A percentile compares a stretch with the other conserved stretches of the same genome.
phyloP scores from a whole-genome alignment of 2,329 filamentous ascomycete genomes.

The Nigrospora oryzae region DNA sequence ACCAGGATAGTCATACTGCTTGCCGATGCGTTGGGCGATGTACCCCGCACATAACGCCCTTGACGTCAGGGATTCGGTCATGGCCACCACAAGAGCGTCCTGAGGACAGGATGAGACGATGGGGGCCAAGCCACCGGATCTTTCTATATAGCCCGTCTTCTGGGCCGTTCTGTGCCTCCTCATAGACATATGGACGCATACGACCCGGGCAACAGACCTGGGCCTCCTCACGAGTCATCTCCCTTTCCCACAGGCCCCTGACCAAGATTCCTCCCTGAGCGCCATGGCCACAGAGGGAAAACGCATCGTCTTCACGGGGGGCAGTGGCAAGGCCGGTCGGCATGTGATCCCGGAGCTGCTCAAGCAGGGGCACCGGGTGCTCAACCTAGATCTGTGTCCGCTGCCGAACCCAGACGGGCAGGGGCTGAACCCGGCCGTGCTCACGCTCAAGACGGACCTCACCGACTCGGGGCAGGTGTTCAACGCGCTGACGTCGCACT shows the following conservation, averaged over 20 bases:
- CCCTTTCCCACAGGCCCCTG: background rate
- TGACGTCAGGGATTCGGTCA: background rate
- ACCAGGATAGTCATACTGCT: too few species aligned
- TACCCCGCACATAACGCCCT: background rate
- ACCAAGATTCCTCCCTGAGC: background rate
- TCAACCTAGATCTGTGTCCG: slow-evolving; percentile 25
- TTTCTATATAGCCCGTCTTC: too few species aligned
- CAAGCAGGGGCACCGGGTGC: slow-evolving; percentile 20
- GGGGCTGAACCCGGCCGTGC: slow-evolving; percentile 13
- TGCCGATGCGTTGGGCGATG: too few species aligned
- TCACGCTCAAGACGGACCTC: slow-evolving; percentile 24
- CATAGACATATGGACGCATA: background rate
- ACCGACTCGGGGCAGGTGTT: slow-evolving; percentile 27
- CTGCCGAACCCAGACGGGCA: slow-evolving; percentile 11
- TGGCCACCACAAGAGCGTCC: background rate
- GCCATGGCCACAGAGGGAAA: slow-evolving; percentile 7
- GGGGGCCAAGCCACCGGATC: too few species aligned
- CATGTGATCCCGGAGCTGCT: slow-evolving; percentile 23
- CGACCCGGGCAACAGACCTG: background rate
- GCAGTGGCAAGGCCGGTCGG: slow-evolving; percentile 25
- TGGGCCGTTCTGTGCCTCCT: background rate
- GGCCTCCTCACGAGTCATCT: background rate
- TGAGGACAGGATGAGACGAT: background rate
- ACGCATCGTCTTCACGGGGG: slow-evolving; percentile 23
- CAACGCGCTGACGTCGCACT: slow-evolving; percentile 35